These are phyloP conservation scores for Canna indica DNA, from an alignment of 176 grass and related monocot genomes.

Conservation along the genomic window DNA sequence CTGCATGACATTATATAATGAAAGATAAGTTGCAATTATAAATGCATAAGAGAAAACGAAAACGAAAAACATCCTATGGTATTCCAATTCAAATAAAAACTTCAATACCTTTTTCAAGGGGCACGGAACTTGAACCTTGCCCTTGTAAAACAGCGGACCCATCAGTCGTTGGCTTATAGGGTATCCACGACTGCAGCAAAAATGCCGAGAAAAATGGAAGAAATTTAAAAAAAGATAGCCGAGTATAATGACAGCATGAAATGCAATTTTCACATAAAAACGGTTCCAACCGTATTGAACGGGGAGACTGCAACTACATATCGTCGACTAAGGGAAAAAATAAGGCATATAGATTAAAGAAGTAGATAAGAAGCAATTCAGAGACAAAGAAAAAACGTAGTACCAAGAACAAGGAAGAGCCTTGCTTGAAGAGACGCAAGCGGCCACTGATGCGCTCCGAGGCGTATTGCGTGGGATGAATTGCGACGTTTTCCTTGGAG, in stretches of 20 bases:
- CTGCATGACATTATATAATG: slow-evolving; percentile 30
- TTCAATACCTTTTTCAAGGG: slow-evolving; percentile 13
- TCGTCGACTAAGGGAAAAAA: background rate
- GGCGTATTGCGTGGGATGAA: slow-evolving; percentile 74
- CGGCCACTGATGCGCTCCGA: slow-evolving; percentile 67
- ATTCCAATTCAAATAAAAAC: background rate
- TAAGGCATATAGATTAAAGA: background rate
- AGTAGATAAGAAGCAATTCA: background rate
- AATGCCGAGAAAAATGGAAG: background rate
- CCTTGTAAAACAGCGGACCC: background rate
- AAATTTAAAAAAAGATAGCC: too few relatives aligned
- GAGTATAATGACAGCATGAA: background rate
- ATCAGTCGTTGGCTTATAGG: slow-evolving; percentile 17
- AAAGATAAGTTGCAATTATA: background rate
- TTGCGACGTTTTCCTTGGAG: slow-evolving; percentile 80
- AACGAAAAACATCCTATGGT: background rate
- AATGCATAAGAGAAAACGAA: background rate
- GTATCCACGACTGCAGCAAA: slow-evolving; percentile 20
- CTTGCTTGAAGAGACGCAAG: slow-evolving; percentile 53
- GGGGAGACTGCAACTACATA: background rate
- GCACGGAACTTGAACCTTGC: background rate
- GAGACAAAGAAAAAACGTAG: background rate
- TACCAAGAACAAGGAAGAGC: slow-evolving; percentile 72
- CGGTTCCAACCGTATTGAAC: background rate
- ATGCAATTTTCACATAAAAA: background rate